Base-by-base conservation (phyloP, 2,329 filamentous ascomycete species). In the Fusarium praegraminearum region DNA sequence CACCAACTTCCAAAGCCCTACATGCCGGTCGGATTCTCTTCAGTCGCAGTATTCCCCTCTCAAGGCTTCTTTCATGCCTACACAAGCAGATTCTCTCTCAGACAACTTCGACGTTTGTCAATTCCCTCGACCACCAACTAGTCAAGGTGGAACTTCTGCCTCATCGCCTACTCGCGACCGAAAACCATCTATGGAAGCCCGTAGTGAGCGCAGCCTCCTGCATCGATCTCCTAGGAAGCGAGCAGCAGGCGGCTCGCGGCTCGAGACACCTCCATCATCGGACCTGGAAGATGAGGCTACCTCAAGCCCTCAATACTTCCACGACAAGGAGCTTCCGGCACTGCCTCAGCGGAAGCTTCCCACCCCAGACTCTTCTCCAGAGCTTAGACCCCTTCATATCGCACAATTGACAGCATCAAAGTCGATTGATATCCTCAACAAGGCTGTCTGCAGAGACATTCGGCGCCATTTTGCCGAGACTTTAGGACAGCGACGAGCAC, bases 91-190 rank as follows among this genome's bases (percentile, higher is more conserved):
- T 33, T 65, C 62, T 1, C 62, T 78, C 38, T 58, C 77, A 15
- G 72, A 75, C 5, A 76, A 74, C 13, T 76, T 82, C 22, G 71
- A 75, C 36, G 79, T 79, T 24, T 81, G 80, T 62, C 74, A 80
- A 45, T 82, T 82, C 61, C 80, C 80, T 33, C 77, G 73, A 24
- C 77, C 78, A 12, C 78, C 78, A 7, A 76, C 70, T 20, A 71
- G 70, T 35, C 74, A 71, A 38, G 72, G 72, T 20, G 73, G 76
- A 16, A 62, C 63, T 26, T 75, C 74, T 20, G 63, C 77, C 22
- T 55, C 54, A 6, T 73, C 77, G 15, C 66, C 71, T 18, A 63
- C 68, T 16, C 73, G 70, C 33, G 66, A 62, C 46, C 56, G 65
- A 18, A 72, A 71, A 56, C 66, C 62, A 33, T 69, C 69, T 4